Base-by-base conservation (phyloP, 2,329 filamentous ascomycete genomes). In the Geosmithia morbida region DNA sequence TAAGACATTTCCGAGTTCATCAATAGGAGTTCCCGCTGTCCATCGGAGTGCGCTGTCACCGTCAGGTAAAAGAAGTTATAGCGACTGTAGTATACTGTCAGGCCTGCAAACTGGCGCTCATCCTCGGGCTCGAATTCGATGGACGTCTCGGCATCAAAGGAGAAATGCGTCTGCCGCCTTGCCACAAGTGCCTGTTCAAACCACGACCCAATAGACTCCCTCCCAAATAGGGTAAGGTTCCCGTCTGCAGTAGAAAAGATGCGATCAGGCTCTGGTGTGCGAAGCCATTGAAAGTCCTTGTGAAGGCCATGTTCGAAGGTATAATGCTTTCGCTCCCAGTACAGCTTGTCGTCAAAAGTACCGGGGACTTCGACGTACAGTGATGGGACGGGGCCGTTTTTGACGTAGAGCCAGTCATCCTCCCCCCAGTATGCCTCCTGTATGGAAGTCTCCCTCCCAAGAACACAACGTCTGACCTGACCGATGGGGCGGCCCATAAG, bases 61-160 rank as follows among this genome's bases (percentile, higher is more conserved):
- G 74, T 69, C 6, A 81, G 65, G 53, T 81, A 81, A 63, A 79
- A 81, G 60, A 80, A 81, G 59, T 81, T 81, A 62, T 67, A 81
- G 3, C 77, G 74, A 55, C 71, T 75, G 61, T 81, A 81, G 59
- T 81, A 81, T 0, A 75, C 74, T 13, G 72, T 74, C 7, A 82
- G 61, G 0, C 78, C 77, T 0, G 77, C 77, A 50, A 77, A 81
- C 52, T 79, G 70, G 11, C 77, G 67, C 62, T 79, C 76, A 53
- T 81, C 77, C 0, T 60, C 57, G 0, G 77, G 77, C 1, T 62
- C 60, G 53, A 77, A 79, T 49, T 70, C 65, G 2, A 79, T 52
- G 0, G 68, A 60, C 0, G 76, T 79, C 57, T 79, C 75, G 45
- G 75, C 76, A 48, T 79, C 75, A 54, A 73, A 78, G 1, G 74